These are phyloP conservation scores for Mucor mucedo DNA, from an alignment of 371 early-diverging fungal genomes.

Conservation along the genomic window DNA sequence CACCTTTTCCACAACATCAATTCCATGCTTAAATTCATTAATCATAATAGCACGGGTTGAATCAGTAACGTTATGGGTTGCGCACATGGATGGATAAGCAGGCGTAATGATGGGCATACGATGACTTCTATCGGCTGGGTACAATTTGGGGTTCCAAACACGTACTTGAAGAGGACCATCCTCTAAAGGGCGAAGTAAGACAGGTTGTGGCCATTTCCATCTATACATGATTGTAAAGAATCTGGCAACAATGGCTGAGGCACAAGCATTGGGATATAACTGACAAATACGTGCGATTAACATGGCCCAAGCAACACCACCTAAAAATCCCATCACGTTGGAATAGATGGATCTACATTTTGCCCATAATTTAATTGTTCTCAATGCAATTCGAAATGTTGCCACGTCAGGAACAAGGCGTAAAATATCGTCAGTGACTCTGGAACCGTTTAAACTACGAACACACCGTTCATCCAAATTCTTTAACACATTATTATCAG, in stretches of 20 bases:
- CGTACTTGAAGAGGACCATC: conserved; percentile 91
- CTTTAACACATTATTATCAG: conserved; percentile 87
- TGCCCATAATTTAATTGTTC: conserved; percentile 99
- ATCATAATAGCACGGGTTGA: conserved; percentile 90
- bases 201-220: conserved; percentile 99
- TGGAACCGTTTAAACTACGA: conserved; percentile 97
- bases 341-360: conserved; percentile 94
- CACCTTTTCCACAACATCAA: conserved; percentile 73
- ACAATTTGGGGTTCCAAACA: conserved; percentile 98
- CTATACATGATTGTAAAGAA: conserved; percentile 91
- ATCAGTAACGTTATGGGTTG: conserved; percentile 97
- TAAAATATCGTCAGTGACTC: conserved; percentile 98
- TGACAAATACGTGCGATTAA: conserved; percentile 98
- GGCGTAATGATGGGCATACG: conserved; percentile 99
- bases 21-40: conserved; percentile 82
- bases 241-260: conserved; percentile 84
- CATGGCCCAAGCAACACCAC: conserved; percentile 99
- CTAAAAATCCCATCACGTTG: conserved; percentile 98
- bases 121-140: conserved; percentile 90
- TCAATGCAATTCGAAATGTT: conserved; percentile 89
- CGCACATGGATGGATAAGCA: conserved; percentile 99
- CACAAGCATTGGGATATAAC: conserved; percentile 95
- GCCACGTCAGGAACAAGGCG: conserved; percentile 93
- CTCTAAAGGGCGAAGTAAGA: conserved; percentile 91
- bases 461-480: conserved; percentile 95